Conservation (phyloP, 1,139 yeast species). For the Meyerozyma elateridarum region DNA sequence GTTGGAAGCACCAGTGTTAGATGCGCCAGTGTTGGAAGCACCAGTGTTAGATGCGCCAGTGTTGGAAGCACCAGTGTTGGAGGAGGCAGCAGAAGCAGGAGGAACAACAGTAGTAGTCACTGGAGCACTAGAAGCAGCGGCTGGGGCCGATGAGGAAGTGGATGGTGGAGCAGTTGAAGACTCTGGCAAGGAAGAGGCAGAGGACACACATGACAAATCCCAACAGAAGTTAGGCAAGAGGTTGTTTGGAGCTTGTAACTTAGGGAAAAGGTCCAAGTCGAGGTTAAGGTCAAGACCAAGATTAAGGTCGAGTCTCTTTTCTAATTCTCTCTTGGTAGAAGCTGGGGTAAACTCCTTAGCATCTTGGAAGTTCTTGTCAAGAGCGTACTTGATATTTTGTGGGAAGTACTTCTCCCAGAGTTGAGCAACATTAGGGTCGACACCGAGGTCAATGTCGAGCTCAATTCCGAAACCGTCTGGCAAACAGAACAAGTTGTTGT, state of each 20-base stretch:
- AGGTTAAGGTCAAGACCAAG: constrained; percentile 4
- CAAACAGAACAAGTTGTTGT: constrained; percentile 4
- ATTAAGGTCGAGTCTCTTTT: constrained; percentile 3
- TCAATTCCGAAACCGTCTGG: constrained; percentile 3
- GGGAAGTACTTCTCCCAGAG: constrained; percentile 3
- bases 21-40: neutral
- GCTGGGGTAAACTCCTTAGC: constrained; percentile 1
- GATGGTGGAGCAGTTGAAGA: constrained; percentile 2
- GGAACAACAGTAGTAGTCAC: neutral
- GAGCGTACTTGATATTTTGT: constrained; percentile 1
- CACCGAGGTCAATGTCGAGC: neutral
- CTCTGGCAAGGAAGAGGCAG: neutral
- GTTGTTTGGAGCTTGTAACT: constrained; percentile 3
- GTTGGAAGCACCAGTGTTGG: constrained; percentile 1
- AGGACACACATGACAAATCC: constrained; percentile 2
- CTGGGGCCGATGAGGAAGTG: neutral
- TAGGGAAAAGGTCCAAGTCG: constrained; percentile 4
- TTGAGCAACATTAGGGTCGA: neutral
- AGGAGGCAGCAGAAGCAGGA: neutral
- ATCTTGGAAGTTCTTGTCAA: neutral
- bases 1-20: neutral
- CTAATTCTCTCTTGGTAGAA: neutral
- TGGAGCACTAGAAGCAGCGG: neutral
- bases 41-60: no score
- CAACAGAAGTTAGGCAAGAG: constrained; percentile 5